phyloP scores from a whole-genome alignment of 495 filamentous ascomycete genomes.

The Xylaria palmicola region DNA sequence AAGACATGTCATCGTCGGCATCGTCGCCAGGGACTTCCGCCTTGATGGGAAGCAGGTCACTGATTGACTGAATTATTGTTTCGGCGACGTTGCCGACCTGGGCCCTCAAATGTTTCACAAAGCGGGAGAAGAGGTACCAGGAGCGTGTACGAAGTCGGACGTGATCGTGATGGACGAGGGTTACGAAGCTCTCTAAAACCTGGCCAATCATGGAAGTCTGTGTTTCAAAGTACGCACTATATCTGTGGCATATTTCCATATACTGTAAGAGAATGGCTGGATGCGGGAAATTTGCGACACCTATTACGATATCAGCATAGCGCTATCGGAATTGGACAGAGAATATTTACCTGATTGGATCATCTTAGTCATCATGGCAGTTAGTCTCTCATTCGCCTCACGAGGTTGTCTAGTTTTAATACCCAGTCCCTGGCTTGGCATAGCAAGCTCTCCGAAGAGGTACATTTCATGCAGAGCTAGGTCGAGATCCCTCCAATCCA shows the following conservation, averaged over 20 bases:
- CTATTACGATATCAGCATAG: conserved; percentile 41
- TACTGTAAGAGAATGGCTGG: conserved; percentile 92
- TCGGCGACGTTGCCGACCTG: conserved; percentile 86
- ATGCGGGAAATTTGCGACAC: conserved; percentile 80
- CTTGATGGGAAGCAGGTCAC: conserved; percentile 83
- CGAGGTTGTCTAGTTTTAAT: conserved; percentile 75
- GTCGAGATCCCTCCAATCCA: conserved; percentile 95
- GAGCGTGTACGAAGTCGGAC: conserved; percentile 82
- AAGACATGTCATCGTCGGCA: conserved; percentile 87
- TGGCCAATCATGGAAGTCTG: conserved; percentile 74
- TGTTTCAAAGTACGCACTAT: conserved; percentile 86
- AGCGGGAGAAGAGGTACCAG: conserved; percentile 93
- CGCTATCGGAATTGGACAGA: not conserved
- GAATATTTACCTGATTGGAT: conserved; percentile 74
- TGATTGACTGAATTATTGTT: conserved; percentile 84
- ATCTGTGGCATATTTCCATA: conserved; percentile 96
- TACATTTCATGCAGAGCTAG: conserved; percentile 96
- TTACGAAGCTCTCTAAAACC: conserved; percentile 90
- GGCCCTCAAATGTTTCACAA: conserved; percentile 81
- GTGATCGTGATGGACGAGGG: conserved; percentile 81
- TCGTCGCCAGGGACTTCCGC: conserved; percentile 79
- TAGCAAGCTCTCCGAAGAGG: conserved; percentile 88
- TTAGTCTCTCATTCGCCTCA: conserved; percentile 70
- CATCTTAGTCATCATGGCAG: conserved; percentile 92
- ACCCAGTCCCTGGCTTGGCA: conserved; percentile 80